These are phyloP conservation scores for Trifolium pratense DNA, from an alignment of 306 rosid genomes.

Conservation along the genomic window DNA sequence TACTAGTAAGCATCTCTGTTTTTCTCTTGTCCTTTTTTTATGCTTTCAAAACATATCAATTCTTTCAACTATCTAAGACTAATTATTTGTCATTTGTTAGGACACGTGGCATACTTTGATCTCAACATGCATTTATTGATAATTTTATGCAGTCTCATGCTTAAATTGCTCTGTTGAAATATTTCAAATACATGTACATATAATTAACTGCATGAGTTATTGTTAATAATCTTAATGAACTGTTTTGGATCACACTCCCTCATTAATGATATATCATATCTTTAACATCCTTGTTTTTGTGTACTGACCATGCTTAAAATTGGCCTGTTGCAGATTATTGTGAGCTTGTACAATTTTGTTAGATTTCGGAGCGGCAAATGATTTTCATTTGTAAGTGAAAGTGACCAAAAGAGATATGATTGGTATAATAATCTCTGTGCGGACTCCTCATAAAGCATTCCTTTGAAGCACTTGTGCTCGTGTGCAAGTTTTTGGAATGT, in stretches of 20 bases:
- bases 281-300: constrained; percentile 11
- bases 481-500: constrained; percentile 37
- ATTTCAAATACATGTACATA: constrained; percentile 3
- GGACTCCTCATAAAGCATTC: constrained; percentile 37
- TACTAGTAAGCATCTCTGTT: constrained; percentile 47
- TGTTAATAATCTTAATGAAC: not conserved
- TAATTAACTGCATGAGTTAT: not conserved
- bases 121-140: not conserved
- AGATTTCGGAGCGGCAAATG: constrained; percentile 42
- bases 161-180: not conserved
- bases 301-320: constrained; percentile 33
- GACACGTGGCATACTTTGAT: constrained; percentile 8
- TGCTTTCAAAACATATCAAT: not conserved
- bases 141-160: constrained; percentile 1
- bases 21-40: constrained; percentile 35
- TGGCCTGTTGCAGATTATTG: constrained; percentile 44
- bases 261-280: constrained; percentile 2
- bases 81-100: not conserved
- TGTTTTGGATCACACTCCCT: constrained; percentile 9
- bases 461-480: constrained; percentile 38
- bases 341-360: constrained; percentile 43
- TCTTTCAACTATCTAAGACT: constrained; percentile 5
- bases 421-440: constrained; percentile 38
- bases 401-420: constrained; percentile 24
- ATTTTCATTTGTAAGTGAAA: constrained; percentile 35